These are phyloP conservation scores for Zarea fungicola DNA, from an alignment of 2,329 filamentous ascomycete genomes.

Conservation along the genomic window DNA sequence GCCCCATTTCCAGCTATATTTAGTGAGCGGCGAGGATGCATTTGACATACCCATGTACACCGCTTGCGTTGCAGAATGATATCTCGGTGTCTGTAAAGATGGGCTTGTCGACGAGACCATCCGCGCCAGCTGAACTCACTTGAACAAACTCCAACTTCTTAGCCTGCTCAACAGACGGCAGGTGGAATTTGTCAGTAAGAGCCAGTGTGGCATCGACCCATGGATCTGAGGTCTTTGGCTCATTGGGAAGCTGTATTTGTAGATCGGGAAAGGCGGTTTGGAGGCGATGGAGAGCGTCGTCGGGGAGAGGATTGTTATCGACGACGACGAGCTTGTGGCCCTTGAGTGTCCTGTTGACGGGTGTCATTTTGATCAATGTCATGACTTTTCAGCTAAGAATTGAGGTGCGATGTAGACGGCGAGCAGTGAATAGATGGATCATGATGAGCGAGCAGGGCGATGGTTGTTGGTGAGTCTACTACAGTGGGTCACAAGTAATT, in stretches of 20 bases:
- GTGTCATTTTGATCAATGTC: neutral
- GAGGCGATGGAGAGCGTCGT: constrained; percentile 31
- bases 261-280: constrained; percentile 38
- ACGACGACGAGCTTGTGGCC: constrained; percentile 46
- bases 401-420: too few relatives aligned
- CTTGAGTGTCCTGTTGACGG: constrained; percentile 34
- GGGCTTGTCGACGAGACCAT: constrained; percentile 41
- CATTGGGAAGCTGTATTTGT: constrained; percentile 31
- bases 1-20: too few relatives aligned
- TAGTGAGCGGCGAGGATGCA: too few relatives aligned
- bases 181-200: constrained; percentile 32
- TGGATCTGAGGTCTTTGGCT: constrained; percentile 15
- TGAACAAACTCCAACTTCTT: constrained; percentile 49
- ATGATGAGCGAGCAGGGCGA: too few relatives aligned
- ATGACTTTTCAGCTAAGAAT: too few relatives aligned
- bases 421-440: too few relatives aligned
- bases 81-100: constrained; percentile 47
- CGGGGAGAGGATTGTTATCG: constrained; percentile 26
- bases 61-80: constrained; percentile 50
- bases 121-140: constrained; percentile 49
- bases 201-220: constrained; percentile 47
- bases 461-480: constrained; percentile 13
- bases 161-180: constrained; percentile 39
- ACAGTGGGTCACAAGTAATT: too few relatives aligned
- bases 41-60: constrained; percentile 48